These are phyloP conservation scores for Austroboletus olivaceoglutinosus DNA, from an alignment of 1,284 basidiomycete species.

Conservation along the genomic window DNA sequence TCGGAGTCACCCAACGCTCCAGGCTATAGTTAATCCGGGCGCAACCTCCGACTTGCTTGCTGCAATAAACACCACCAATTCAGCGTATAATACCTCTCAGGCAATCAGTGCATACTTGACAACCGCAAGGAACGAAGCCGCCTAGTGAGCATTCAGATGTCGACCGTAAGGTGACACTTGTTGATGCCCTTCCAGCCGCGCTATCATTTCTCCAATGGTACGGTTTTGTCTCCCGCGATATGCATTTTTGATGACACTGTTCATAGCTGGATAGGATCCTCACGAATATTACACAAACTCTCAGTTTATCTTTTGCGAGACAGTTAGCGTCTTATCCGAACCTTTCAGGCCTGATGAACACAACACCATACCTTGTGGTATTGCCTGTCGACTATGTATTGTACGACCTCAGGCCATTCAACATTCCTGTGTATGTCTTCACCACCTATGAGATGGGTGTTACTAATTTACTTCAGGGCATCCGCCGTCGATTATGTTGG, in stretches of 20 bases:
- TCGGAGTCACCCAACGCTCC: background rate
- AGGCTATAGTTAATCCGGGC: slow-evolving; percentile 37
- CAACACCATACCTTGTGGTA: slow-evolving; percentile 59
- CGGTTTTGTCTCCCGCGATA: background rate
- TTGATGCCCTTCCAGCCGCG: slow-evolving; percentile 21
- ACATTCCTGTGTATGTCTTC: slow-evolving; percentile 52
- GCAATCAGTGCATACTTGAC: slow-evolving; percentile 38
- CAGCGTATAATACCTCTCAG: slow-evolving; percentile 35
- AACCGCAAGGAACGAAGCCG: slow-evolving; percentile 43
- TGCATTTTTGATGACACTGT: background rate
- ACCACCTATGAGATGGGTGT: background rate
- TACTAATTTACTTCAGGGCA: slow-evolving; percentile 44
- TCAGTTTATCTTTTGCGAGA: slow-evolving; percentile 38
- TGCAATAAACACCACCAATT: slow-evolving; percentile 32
- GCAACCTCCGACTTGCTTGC: slow-evolving; percentile 34
- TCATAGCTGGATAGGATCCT: slow-evolving; percentile 21
- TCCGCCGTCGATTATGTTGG: slow-evolving; percentile 73
- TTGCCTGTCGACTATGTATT: slow-evolving; percentile 50
- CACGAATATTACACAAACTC: slow-evolving; percentile 26
- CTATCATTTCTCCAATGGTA: slow-evolving; percentile 24
- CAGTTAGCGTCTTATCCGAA: slow-evolving; percentile 36
- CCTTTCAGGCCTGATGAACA: slow-evolving; percentile 39
- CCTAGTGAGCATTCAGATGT: slow-evolving; percentile 40
- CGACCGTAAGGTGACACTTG: background rate
- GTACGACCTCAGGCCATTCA: slow-evolving; percentile 64